Percentiles rank a stretch among this genome's conserved stretches.
Conservation (phyloP, 176 grass and related monocot genomes). For the Secale cereale region DNA sequence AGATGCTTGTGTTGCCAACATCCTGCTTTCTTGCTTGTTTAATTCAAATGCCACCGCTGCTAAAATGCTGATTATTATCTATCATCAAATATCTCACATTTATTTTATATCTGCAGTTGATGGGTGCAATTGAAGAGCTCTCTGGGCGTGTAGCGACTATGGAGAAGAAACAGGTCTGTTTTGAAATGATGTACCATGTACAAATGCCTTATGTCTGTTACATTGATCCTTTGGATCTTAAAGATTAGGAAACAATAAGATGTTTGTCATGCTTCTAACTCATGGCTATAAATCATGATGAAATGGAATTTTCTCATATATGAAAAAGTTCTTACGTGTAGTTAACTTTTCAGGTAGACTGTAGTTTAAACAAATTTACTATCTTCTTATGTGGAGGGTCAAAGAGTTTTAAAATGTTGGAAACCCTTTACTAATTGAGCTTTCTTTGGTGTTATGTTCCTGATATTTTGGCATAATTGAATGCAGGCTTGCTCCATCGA, state of each 20-base stretch:
- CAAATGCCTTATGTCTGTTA: background rate
- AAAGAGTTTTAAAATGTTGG: background rate
- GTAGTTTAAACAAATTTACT: background rate
- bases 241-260: background rate
- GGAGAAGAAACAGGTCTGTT: too few relatives aligned
- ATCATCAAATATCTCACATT: too few relatives aligned
- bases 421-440: background rate
- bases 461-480: conserved; percentile 9
- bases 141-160: too few relatives aligned
- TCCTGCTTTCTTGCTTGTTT: too few relatives aligned
- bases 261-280: too few relatives aligned
- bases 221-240: background rate
- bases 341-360: background rate
- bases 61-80: too few relatives aligned
- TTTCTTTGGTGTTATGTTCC: background rate
- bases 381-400: background rate
- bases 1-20: too few relatives aligned
- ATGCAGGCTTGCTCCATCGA: conserved; percentile 20
- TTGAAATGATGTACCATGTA: too few relatives aligned
- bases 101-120: too few relatives aligned
- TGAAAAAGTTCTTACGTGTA: background rate
- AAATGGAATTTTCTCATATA: background rate
- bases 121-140: too few relatives aligned
- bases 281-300: background rate
- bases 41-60: too few relatives aligned